Conservation (phyloP, 1,284 basidiomycete genomes). For the Rhodotorula sp. region DNA sequence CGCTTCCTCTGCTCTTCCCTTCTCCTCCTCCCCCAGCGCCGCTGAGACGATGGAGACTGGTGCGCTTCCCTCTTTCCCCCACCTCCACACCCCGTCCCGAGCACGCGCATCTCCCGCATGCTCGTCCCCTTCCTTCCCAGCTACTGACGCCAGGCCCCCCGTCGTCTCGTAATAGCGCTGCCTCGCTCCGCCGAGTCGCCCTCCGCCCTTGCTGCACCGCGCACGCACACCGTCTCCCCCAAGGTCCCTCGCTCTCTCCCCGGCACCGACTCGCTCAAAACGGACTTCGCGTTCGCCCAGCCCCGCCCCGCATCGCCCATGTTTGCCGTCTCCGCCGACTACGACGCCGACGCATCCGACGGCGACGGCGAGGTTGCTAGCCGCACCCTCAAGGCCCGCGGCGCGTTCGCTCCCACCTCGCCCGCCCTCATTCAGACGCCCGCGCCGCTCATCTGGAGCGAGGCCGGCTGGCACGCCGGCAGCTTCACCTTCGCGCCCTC, state of each 20-base stretch:
- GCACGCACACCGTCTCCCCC: neutral
- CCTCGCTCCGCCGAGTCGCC: too few species aligned
- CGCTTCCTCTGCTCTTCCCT: too few species aligned
- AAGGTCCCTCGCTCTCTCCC: neutral
- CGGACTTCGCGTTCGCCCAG: neutral
- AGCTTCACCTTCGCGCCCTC: slow-evolving; percentile 27
- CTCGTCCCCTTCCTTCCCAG: too few species aligned
- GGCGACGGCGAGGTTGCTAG: neutral
- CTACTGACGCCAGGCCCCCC: too few species aligned
- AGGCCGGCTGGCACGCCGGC: slow-evolving; percentile 27
- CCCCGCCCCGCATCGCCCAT: neutral
- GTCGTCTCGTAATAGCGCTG: too few species aligned
- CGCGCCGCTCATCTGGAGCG: slow-evolving; percentile 25
- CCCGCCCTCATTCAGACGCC: slow-evolving; percentile 7
- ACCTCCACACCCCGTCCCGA: too few species aligned
- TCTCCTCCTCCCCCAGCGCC: too few species aligned
- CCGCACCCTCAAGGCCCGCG: neutral
- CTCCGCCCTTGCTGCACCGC: neutral
- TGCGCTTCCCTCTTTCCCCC: neutral
- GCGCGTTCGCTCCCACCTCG: neutral
- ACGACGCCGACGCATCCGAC: neutral
- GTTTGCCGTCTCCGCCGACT: neutral
- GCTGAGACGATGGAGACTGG: too few species aligned
- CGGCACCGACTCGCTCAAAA: neutral
- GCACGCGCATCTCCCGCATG: too few species aligned